A percentile compares a stretch with the other conserved stretches of the same genome.
These are phyloP conservation scores for Phialemoniopsis sp. DNA, from an alignment of 2,329 filamentous ascomycete species.

Conservation along the genomic window DNA sequence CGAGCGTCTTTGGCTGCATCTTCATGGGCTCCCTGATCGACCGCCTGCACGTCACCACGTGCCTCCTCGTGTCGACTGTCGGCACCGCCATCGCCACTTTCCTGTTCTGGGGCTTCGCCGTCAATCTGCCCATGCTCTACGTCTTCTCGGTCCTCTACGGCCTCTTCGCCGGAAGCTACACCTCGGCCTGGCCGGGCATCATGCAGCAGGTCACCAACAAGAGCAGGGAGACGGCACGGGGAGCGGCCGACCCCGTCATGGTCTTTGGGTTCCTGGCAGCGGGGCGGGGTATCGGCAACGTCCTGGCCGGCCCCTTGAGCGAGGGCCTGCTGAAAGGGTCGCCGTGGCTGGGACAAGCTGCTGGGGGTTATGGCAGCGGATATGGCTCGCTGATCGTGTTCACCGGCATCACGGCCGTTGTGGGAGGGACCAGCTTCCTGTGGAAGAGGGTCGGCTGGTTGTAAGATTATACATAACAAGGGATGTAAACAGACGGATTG, in stretches of 20 bases:
- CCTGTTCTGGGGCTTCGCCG: constrained; percentile 58
- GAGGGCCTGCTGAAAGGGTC: constrained; percentile 42
- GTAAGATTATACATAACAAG: constrained; percentile 6
- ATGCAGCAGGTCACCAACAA: constrained; percentile 33
- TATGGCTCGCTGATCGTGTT: constrained; percentile 53
- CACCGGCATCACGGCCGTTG: constrained; percentile 46
- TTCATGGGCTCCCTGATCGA: constrained; percentile 56
- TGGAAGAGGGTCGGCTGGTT: constrained; percentile 32
- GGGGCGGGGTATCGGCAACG: constrained; percentile 58
- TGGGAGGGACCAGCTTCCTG: constrained; percentile 40
- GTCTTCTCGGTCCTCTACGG: constrained; percentile 60
- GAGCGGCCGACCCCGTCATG: constrained; percentile 41
- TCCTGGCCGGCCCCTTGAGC: constrained; percentile 52
- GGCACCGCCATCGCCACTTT: constrained; percentile 53
- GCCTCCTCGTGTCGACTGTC: constrained; percentile 52
- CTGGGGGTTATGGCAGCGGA: constrained; percentile 42
- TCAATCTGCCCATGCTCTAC: constrained; percentile 47
- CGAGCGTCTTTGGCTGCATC: constrained; percentile 54
- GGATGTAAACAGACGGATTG: neutral
- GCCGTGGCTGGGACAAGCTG: constrained; percentile 34
- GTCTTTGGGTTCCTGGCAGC: constrained; percentile 54
- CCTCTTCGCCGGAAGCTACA: constrained; percentile 51
- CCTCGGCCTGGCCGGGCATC: constrained; percentile 57
- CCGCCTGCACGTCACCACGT: constrained; percentile 46
- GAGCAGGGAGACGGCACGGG: constrained; percentile 15